Evolutionary conservation across 345 rosid genomes (phyloP), one percentile per base, ranked within the genome.

Genomic region (Gossypium stocksii): DNA sequence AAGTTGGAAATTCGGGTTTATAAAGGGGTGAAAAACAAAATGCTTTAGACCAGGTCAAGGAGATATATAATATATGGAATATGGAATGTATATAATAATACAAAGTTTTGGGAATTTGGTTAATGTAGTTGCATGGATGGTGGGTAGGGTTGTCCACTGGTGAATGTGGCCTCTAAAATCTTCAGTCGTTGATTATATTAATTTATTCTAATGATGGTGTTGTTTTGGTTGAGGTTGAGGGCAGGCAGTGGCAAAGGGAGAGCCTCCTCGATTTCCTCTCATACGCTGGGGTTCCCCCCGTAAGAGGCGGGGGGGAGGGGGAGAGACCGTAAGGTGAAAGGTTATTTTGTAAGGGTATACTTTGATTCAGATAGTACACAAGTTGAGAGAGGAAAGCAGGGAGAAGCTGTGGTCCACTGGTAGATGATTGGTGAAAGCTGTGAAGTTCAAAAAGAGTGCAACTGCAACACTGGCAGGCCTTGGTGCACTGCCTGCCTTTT

Each of bases 351-450:
- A 34, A 17, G 4, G 23, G 48, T 62, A 29, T 2, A 45, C 44
- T 64, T 64, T 43, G 69, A 43, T 64, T 43, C 69, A 41, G 69
- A 64, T 34, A 34, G 41, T 34, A 34, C 41, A 34, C 41, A 34
- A 34, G 41, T 34, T 34, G 7, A 34, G 41, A 34, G 41, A 5
- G 41, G 7, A 34, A 34, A 34, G 41, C 7, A 34, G 41, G 41
- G 41, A 34, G 41, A 34, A 34, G 41, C 16, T 29, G 2, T 41
- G 68, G 68, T 64, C 49, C 68, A 41, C 15, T 64, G 68, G 0
- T 64, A 9, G 12, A 46, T 34, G 49, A 41, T 41, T n/a, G 68
- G 68, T 64, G 68, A 63, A 64, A 64, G 68, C 48, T 34, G 41
- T 63, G 67, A 63, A 63, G 67, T 63, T n/a, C 7, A 34, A 17